A percentile compares a stretch with the other conserved stretches of the same genome.
These are phyloP conservation scores for Ocimum tenuiflorum DNA, from an alignment of 257 asterid genomes.

Conservation along the genomic window DNA sequence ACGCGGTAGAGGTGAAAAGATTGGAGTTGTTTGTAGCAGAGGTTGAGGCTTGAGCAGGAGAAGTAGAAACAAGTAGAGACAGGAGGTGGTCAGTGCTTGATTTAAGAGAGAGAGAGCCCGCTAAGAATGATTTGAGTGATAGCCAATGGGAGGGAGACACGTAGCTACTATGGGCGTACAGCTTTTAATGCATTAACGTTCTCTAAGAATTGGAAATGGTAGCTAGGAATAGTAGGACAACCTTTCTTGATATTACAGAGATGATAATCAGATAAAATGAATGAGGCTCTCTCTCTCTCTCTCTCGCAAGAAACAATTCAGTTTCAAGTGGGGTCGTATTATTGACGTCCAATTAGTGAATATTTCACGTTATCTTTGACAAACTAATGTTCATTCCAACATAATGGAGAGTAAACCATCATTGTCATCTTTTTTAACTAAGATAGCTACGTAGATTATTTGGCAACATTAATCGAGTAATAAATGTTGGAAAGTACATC, in stretches of 20 bases:
- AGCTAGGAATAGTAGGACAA: not conserved
- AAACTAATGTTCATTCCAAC: not conserved
- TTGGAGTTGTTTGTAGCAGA: not conserved
- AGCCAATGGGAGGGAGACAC: slow-evolving; percentile 22
- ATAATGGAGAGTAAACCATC: not conserved
- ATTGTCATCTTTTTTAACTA: not conserved
- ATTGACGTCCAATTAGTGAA: not conserved
- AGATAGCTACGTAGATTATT: not conserved
- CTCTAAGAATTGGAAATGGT: slow-evolving; percentile 25
- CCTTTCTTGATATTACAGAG: not conserved
- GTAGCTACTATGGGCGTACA: not conserved
- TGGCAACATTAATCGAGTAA: not conserved
- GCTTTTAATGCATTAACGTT: slow-evolving; percentile 17
- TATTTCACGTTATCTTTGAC: not conserved
- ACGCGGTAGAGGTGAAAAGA: not conserved
- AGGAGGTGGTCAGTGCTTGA: not conserved
- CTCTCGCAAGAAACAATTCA: not conserved
- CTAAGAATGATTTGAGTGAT: slow-evolving; percentile 32
- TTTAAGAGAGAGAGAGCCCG: slow-evolving; percentile 18
- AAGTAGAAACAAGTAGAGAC: not conserved
- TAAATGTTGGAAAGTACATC: not conserved
- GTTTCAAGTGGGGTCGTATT: not conserved
- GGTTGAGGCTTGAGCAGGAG: not conserved
- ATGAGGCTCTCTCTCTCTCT: not conserved
- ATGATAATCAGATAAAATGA: not conserved